Evolutionary conservation across 2,329 filamentous ascomycete genomes (phyloP), one percentile per base, ranked within the genome.

Genomic region (Graphilbum sp.): DNA sequence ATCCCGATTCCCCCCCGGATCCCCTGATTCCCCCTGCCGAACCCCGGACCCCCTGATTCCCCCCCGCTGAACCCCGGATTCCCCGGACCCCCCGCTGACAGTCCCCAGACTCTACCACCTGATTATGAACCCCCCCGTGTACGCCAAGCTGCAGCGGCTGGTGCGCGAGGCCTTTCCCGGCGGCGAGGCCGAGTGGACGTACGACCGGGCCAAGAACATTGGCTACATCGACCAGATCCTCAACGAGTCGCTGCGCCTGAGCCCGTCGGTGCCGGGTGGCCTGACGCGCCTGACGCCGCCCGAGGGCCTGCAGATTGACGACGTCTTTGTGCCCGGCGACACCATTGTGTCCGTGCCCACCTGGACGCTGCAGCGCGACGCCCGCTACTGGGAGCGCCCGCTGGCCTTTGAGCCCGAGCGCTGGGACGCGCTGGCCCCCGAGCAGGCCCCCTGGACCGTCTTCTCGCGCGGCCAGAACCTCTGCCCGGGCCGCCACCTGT

Each of bases 211-310:
- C 23, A 25, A 7, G 23, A 7, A 25, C 7, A 12, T 25, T 12
- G 23, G 12, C 23, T 7, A 25, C 7, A 25, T 7, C 7, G 12
- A 25, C 7, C 23, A 25, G 12, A 25, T 25, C 7, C 7, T 65
- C 34, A 52, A 64, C 34, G 62, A 66, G 42, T 18, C 37, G 2
- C 38, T 46, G 16, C 43, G 45, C 11, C 21, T 43, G 13, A 39
- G 39, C 4, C 40, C 60, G 2, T 46, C 59, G 1, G 53, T 61
- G 0, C 53, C 55, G 0, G 50, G 50, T 2, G 58, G 56, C 2
- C 24, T 55, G 5, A 52, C 53, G 32, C 46, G 61, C 2, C 42
- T 54, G 23, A 60, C 60, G 3, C 58, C 60, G 0, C 50, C 53
- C 0, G 50, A 59, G 31, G 62, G 62, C 2, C 39, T 57, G 18